Evolutionary conservation across 2,329 filamentous ascomycete species (phyloP).

Genomic region (Apiospora marii): DNA sequence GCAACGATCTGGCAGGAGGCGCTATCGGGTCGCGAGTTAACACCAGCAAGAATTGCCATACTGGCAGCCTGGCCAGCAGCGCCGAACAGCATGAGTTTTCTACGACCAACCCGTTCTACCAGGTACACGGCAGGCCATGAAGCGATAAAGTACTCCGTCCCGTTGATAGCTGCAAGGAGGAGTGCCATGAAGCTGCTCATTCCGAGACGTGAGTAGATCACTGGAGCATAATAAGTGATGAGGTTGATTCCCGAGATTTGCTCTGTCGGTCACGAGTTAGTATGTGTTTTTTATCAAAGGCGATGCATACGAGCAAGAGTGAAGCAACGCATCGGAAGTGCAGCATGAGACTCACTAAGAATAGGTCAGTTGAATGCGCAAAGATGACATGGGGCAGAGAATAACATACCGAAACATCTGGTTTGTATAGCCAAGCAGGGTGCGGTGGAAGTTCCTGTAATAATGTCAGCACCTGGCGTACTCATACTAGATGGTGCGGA

Average conservation of each 20-base stretch:
- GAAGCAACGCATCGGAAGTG: not conserved
- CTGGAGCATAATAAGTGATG: constrained; percentile 55
- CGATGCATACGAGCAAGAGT: not conserved
- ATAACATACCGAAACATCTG: constrained; percentile 55
- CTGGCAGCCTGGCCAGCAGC: constrained; percentile 67
- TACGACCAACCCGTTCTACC: constrained; percentile 71
- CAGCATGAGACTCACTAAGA: not conserved
- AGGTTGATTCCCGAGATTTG: constrained; percentile 55
- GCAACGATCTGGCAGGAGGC: constrained; percentile 40
- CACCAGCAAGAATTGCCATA: constrained; percentile 69
- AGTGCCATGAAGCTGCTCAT: constrained; percentile 63
- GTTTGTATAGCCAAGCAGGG: constrained; percentile 62
- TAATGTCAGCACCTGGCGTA: not conserved
- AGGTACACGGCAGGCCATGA: constrained; percentile 69
- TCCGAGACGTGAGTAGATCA: constrained; percentile 58
- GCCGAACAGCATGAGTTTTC: constrained; percentile 76
- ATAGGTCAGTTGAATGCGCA: not conserved
- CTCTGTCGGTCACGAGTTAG: constrained; percentile 47
- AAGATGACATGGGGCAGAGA: constrained; percentile 25
- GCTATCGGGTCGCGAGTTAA: constrained; percentile 42
- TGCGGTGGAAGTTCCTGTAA: constrained; percentile 58
- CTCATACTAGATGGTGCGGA: not conserved
- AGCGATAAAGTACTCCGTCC: constrained; percentile 58
- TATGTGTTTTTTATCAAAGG: constrained; percentile 44
- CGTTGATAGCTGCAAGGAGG: constrained; percentile 62